Evolutionary conservation across 108 stramenopile species (phyloP).

Genomic region (Fragilariopsis cylindrus): DNA sequence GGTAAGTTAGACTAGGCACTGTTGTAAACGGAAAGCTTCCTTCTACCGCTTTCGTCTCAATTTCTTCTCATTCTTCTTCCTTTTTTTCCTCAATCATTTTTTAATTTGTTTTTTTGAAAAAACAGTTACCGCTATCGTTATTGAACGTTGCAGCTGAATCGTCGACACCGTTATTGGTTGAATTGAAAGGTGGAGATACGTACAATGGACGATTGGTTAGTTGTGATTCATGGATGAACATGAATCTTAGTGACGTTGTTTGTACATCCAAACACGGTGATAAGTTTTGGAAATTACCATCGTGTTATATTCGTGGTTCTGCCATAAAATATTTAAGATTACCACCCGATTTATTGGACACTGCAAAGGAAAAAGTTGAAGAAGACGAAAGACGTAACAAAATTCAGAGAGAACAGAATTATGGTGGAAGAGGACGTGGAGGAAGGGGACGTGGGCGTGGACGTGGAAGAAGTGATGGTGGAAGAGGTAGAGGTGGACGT

Average conservation of each 20-base stretch:
- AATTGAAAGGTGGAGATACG: conserved; percentile 98
- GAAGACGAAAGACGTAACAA: conserved; percentile 43
- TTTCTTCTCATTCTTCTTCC: not conserved
- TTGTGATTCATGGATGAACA: conserved; percentile 98
- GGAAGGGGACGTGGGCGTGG: conserved; percentile 58
- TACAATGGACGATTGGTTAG: conserved; percentile 97
- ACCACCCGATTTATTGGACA: conserved; percentile 90
- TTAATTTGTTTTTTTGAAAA: not conserved
- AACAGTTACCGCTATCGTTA: conserved; percentile 91
- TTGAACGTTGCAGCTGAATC: conserved; percentile 79
- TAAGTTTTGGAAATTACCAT: conserved; percentile 93
- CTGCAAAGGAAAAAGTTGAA: conserved; percentile 78
- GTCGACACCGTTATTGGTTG: conserved; percentile 94
- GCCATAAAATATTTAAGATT: conserved; percentile 95
- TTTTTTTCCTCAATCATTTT: not conserved
- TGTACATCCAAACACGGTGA: conserved; percentile 94
- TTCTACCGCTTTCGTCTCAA: too few relatives aligned
- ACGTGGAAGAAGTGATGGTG: conserved; percentile 28
- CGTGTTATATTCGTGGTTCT: conserved; percentile 96
- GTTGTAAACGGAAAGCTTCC: too few relatives aligned
- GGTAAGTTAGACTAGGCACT: too few relatives aligned
- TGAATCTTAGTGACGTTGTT: conserved; percentile 95
- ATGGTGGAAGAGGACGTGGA: conserved; percentile 58
- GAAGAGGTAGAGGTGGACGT: conserved; percentile 29
- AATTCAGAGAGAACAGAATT: conserved; percentile 39